Evolutionary conservation across 2,329 filamentous ascomycete species (phyloP).

Genomic region (Chrysoporthe cubensis): DNA sequence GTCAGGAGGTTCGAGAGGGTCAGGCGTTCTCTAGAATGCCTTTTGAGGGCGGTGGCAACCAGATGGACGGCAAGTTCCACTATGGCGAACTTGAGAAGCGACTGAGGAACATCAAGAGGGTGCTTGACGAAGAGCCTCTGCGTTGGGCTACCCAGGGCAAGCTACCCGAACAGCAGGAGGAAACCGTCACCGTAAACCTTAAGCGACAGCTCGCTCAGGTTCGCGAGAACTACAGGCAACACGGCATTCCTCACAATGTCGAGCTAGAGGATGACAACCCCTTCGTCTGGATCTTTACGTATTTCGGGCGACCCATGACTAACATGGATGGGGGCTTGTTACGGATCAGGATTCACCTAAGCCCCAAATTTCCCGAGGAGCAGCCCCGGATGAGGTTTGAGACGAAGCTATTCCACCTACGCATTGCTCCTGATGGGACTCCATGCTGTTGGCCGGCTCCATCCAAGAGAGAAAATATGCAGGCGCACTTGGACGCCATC

Average conservation of each 20-base stretch:
- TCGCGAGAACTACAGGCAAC: slow-evolving; percentile 71
- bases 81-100: slow-evolving; percentile 75
- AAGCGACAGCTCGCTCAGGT: slow-evolving; percentile 85
- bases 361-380: slow-evolving; percentile 83
- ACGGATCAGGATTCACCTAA: slow-evolving; percentile 77
- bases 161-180: slow-evolving; percentile 63
- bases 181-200: slow-evolving; percentile 79
- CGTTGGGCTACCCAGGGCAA: slow-evolving; percentile 73
- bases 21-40: slow-evolving; percentile 78
- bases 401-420: slow-evolving; percentile 84
- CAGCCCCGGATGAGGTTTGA: slow-evolving; percentile 84
- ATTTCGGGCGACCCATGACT: slow-evolving; percentile 91
- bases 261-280: slow-evolving; percentile 80
- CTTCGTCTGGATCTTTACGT: slow-evolving; percentile 85
- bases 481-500: slow-evolving; percentile 82
- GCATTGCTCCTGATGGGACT: slow-evolving; percentile 78
- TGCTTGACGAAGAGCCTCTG: slow-evolving; percentile 72
- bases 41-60: slow-evolving; percentile 77
- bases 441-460: slow-evolving; percentile 77
- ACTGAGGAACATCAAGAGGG: slow-evolving; percentile 68
- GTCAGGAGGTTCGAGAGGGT: slow-evolving; percentile 64
- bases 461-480: slow-evolving; percentile 72
- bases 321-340: slow-evolving; percentile 92
- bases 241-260: slow-evolving; percentile 74
- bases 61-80: slow-evolving; percentile 85